Evolutionary conservation across 805 yeast genomes (phyloP).

Genomic region (Saccharomyces cerevisiae): DNA sequence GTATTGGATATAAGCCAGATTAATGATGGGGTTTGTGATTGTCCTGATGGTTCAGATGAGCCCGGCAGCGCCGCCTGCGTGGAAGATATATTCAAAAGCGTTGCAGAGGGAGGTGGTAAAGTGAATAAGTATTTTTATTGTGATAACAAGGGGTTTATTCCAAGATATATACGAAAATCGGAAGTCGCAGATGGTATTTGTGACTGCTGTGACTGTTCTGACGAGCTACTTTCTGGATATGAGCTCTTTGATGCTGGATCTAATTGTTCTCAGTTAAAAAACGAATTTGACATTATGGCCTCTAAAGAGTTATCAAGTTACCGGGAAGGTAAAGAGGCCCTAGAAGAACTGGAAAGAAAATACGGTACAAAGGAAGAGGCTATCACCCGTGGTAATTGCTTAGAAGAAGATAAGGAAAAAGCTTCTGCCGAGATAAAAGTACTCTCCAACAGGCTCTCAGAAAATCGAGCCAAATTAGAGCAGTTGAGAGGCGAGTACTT

Average conservation of each 20-base stretch:
- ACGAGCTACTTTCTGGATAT: constrained; percentile 41
- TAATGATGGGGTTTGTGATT: constrained; percentile 88
- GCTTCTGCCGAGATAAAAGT: constrained; percentile 7
- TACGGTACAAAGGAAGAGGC: constrained; percentile 15
- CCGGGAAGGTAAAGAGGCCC: constrained; percentile 38
- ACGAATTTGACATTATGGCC: constrained; percentile 16
- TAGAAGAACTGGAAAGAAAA: constrained; percentile 19
- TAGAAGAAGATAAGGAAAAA: constrained; percentile 1
- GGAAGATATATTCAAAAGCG: constrained; percentile 5
- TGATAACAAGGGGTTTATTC: constrained; percentile 60
- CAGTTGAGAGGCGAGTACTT: constrained; percentile 12
- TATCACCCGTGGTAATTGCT: constrained; percentile 3
- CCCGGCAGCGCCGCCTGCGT: constrained; percentile 89
- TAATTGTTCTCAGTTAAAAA: constrained; percentile 25
- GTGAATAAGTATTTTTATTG: constrained; percentile 53
- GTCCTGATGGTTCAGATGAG: constrained; percentile 97
- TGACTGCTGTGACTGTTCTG: constrained; percentile 97
- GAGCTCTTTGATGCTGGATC: neutral
- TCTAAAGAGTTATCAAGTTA: constrained; percentile 52
- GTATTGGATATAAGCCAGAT: constrained; percentile 51
- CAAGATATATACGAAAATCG: constrained; percentile 53
- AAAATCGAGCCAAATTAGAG: constrained; percentile 17
- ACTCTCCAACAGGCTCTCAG: constrained; percentile 7
- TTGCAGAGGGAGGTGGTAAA: constrained; percentile 2
- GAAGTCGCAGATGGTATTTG: constrained; percentile 86